These are phyloP conservation scores for Cornus kousa DNA, from an alignment of 148 eudicot species.

Conservation along the genomic window DNA sequence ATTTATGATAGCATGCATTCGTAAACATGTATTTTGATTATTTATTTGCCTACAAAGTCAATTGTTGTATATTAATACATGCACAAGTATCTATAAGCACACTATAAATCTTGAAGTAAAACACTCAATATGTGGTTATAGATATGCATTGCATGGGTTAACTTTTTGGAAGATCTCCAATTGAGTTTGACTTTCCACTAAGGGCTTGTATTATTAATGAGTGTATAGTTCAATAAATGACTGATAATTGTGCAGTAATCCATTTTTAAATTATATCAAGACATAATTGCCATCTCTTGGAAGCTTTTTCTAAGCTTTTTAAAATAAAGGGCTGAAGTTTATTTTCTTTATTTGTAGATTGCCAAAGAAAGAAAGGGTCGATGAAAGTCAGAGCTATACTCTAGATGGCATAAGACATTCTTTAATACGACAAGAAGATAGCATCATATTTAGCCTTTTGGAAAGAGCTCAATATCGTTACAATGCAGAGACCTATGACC, in stretches of 20 bases:
- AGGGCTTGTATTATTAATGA: too few species aligned
- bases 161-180: too few species aligned
- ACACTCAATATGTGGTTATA: too few species aligned
- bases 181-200: too few species aligned
- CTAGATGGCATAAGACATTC: conserved; percentile 79
- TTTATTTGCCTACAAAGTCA: too few species aligned
- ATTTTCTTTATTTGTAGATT: conserved; percentile 31
- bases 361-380: conserved; percentile 50
- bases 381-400: conserved; percentile 73
- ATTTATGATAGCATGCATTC: not conserved
- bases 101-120: too few species aligned
- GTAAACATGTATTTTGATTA: not conserved
- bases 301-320: not conserved
- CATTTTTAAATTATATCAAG: not conserved
- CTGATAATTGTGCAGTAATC: not conserved
- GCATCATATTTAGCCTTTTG: conserved; percentile 82
- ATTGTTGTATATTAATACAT: too few species aligned
- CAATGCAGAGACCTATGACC: conserved; percentile 76
- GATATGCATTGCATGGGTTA: too few species aligned
- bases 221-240: too few species aligned
- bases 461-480: conserved; percentile 92
- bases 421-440: conserved; percentile 90
- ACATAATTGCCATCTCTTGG: conserved; percentile 1
- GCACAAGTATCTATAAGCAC: too few species aligned
- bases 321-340: not conserved